Evolutionary conservation across 257 asterid species (phyloP), one percentile per base, ranked within the genome.

Genomic region (Solanum pimpinellifolium): DNA sequence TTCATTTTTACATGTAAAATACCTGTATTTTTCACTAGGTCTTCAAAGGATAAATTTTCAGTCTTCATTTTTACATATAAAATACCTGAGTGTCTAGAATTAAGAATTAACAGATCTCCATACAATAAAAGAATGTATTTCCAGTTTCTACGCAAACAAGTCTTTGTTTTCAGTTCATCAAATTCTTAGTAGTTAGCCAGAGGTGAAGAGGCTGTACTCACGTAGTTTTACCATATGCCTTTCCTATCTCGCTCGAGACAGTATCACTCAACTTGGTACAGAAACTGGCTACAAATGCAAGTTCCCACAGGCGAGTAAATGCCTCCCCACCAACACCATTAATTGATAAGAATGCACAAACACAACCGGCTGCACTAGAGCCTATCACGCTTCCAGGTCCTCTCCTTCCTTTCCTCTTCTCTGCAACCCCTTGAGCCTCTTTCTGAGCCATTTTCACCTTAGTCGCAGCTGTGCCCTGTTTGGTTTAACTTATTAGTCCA

Each of bases 321-420:
- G 96, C 93, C 60, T 46, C 83, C 52, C 99, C 99, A 84, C 99
- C 99, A 23, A 94, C 14, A 18, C 93, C 92, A 29, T 93, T 93
- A 80, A 97, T 95, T 7, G 96, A 91, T 83, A 97, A 94, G 59
- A 93, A 88, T 33, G 99, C 94, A 90, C 99, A 97, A 88, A 93
- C 94, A 89, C 98, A 95, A 47, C 96, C 99, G 1, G 99, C 99
- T 65, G 98, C 97, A 93, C 99, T 97, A 11, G 99, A 97, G 86
- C 99, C 99, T 62, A 97, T 90, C 91, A 97, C 99, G 80, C 99
- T 97, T 69, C 95, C 98, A 2, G 98, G 98, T 47, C 99, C 99
- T 91, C 99, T 91, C 93, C 99, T 93, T 85, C 99, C 99, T 88
- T 89, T 94, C 89, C 92, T 91, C 93, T 97, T 97, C 96, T 97